Evolutionary conservation across 176 grass and related monocot genomes (phyloP).

Genomic region (Paspalum notatum): DNA sequence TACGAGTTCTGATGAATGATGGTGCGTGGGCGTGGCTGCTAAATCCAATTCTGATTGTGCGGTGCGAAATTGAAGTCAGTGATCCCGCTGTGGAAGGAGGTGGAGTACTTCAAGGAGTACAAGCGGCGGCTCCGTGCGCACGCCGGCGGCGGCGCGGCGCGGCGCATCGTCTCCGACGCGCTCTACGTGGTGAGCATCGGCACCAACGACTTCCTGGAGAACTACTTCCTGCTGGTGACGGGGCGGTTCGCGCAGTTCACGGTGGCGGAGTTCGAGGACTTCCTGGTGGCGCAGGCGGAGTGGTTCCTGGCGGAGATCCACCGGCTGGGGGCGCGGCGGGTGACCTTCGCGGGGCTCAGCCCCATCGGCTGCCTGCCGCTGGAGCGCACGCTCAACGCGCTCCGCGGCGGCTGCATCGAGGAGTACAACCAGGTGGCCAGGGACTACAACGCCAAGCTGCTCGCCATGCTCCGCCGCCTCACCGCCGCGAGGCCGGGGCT

Average conservation of each 20-base stretch:
- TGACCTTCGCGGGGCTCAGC: constrained; percentile 70
- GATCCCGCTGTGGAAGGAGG: constrained; percentile 77
- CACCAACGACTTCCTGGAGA: constrained; percentile 93
- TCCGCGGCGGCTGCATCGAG: constrained; percentile 61
- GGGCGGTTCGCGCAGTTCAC: constrained; percentile 66
- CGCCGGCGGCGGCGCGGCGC: constrained; percentile 31
- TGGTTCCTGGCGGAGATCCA: constrained; percentile 67
- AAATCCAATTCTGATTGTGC: too few species aligned
- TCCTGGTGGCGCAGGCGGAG: constrained; percentile 52
- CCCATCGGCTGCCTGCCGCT: constrained; percentile 83
- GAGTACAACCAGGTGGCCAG: constrained; percentile 69
- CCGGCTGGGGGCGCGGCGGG: constrained; percentile 60
- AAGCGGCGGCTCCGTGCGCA: constrained; percentile 41
- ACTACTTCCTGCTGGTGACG: constrained; percentile 72
- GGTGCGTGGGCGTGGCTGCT: too few species aligned
- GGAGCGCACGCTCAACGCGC: constrained; percentile 55
- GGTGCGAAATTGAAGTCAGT: constrained; percentile 45
- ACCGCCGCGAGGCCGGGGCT: constrained; percentile 9
- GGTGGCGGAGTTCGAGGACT: constrained; percentile 61
- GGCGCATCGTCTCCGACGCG: constrained; percentile 60
- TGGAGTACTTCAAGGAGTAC: constrained; percentile 92
- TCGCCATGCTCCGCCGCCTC: constrained; percentile 48
- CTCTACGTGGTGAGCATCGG: constrained; percentile 81
- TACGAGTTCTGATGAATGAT: too few species aligned
- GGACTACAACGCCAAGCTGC: constrained; percentile 77